These are phyloP conservation scores for Xylaria sp. DNA, from an alignment of 2,329 filamentous ascomycete genomes.

Conservation along the genomic window DNA sequence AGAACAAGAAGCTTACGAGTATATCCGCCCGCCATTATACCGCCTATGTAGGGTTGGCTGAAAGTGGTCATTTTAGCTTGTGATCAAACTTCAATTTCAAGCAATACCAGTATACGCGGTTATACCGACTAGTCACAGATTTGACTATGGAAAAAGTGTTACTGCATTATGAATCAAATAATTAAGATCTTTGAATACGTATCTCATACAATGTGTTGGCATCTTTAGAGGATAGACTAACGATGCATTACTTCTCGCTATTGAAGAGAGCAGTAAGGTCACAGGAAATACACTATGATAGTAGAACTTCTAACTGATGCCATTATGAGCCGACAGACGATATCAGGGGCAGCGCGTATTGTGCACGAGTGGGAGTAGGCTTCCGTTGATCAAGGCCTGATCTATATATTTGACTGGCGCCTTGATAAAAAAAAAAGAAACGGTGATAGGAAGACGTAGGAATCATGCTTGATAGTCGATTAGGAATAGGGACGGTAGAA, in stretches of 20 bases:
- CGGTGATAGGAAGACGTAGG: neutral
- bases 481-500: neutral
- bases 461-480: neutral
- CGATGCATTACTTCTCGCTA: neutral
- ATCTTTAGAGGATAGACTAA: neutral
- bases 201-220: neutral
- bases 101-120: neutral
- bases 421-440: neutral
- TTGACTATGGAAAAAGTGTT: neutral
- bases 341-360: too few relatives aligned
- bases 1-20: neutral
- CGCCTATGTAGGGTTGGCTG: neutral
- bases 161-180: neutral
- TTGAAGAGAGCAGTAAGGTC: neutral
- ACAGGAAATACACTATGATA: neutral
- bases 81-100: neutral
- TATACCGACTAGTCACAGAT: neutral
- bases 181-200: too few relatives aligned
- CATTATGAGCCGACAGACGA: neutral
- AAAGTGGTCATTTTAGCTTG: neutral
- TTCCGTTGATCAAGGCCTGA: too few relatives aligned
- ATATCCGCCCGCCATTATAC: too few relatives aligned
- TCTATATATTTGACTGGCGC: neutral
- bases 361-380: neutral
- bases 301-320: neutral